Evolutionary conservation across 768 basidiomycete species (phyloP).

Genomic region (Hebeloma cylindrosporum): DNA sequence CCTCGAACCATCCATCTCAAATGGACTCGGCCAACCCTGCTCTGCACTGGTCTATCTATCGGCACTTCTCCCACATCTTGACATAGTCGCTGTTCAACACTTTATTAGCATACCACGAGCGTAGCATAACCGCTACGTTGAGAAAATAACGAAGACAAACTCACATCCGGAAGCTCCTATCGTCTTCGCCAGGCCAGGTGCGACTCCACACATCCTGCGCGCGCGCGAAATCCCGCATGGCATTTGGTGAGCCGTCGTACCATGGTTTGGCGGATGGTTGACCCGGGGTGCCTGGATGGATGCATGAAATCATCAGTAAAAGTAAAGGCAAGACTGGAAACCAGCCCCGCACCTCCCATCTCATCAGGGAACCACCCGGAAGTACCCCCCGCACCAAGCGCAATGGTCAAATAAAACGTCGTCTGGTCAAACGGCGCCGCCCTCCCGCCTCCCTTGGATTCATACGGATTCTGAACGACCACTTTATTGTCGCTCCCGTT

Average conservation of each 20-base stretch:
- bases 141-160: slow-evolving; percentile 24
- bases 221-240: slow-evolving; percentile 69
- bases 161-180: slow-evolving; percentile 71
- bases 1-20: too few relatives aligned
- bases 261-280: too few relatives aligned
- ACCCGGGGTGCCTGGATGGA: too few relatives aligned
- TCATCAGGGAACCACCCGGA: slow-evolving; percentile 89
- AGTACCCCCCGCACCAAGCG: slow-evolving; percentile 79
- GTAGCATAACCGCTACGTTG: too few relatives aligned
- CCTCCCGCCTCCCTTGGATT: slow-evolving; percentile 38
- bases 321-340: too few relatives aligned
- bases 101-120: background rate
- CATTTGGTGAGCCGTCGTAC: too few relatives aligned
- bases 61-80: slow-evolving; percentile 50
- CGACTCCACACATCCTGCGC: slow-evolving; percentile 61
- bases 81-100: slow-evolving; percentile 38
- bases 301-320: too few relatives aligned
- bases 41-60: background rate
- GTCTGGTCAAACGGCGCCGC: slow-evolving; percentile 83
- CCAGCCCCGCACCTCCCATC: slow-evolving; percentile 81
- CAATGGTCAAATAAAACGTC: slow-evolving; percentile 76
- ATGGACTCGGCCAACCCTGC: too few relatives aligned
- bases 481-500: slow-evolving; percentile 47
- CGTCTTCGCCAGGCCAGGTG: slow-evolving; percentile 67
- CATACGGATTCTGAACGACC: slow-evolving; percentile 58